phyloP scores from a whole-genome alignment of 1,284 basidiomycete species.

The Microbotryum saponariae region DNA sequence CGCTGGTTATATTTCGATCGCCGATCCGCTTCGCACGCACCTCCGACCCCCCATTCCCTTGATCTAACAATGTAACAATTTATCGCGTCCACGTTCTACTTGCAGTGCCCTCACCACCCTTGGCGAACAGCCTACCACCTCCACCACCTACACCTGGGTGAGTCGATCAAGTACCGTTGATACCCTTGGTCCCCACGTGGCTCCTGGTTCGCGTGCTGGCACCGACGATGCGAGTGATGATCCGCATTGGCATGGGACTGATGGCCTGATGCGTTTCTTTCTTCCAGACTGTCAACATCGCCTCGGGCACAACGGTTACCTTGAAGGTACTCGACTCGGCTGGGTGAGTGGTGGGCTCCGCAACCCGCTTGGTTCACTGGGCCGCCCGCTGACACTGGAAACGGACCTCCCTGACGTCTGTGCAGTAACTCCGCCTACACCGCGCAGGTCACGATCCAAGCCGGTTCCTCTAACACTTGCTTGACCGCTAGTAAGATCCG shows the following conservation, averaged over 20 bases:
- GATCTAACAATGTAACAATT: too few relatives aligned
- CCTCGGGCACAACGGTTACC: not conserved
- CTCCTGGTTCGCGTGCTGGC: too few relatives aligned
- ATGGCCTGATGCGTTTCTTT: not conserved
- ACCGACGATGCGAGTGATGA: too few relatives aligned
- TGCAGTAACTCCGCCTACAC: not conserved
- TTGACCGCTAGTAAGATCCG: not conserved
- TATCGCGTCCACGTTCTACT: not conserved
- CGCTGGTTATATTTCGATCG: too few relatives aligned
- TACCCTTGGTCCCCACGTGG: too few relatives aligned
- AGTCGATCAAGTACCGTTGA: not conserved
- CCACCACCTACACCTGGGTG: slow-evolving; percentile 2
- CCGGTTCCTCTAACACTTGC: not conserved
- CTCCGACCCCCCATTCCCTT: not conserved
- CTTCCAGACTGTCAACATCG: not conserved
- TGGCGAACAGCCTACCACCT: slow-evolving; percentile 2
- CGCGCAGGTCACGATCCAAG: not conserved
- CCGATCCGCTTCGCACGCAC: not conserved
- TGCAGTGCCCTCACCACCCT: slow-evolving; percentile 1
- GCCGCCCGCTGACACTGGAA: not conserved
- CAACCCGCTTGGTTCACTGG: not conserved
- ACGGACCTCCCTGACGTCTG: not conserved
- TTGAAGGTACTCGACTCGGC: slow-evolving; percentile 1
- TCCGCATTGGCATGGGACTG: too few relatives aligned
- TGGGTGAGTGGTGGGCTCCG: not conserved